phyloP scores from a whole-genome alignment of 306 rosid species.

The Alnus rubra region DNA sequence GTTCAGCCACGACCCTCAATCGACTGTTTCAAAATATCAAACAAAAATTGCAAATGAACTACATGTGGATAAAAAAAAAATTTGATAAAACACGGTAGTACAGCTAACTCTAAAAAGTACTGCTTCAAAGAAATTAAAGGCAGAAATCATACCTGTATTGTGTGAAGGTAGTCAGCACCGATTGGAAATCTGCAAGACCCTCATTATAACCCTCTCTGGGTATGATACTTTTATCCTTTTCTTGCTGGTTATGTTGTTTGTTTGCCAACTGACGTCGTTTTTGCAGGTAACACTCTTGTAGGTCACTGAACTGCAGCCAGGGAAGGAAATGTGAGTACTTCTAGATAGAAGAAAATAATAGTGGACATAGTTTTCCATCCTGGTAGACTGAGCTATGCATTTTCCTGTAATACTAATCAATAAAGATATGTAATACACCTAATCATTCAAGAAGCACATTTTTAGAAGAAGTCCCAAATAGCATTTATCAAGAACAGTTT shows the following conservation, averaged over 20 bases:
- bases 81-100: not conserved
- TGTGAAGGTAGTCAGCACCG: constrained; percentile 85
- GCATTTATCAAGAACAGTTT: constrained; percentile 11
- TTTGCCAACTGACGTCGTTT: constrained; percentile 72
- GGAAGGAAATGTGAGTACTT: constrained; percentile 27
- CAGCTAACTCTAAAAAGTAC: not conserved
- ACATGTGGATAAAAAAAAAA: not conserved
- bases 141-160: constrained; percentile 68
- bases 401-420: not conserved
- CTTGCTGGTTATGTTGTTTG: constrained; percentile 59
- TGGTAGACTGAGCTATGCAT: not conserved
- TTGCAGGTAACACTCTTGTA: constrained; percentile 97
- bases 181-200: constrained; percentile 92
- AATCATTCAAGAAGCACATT: constrained; percentile 1
- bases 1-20: constrained; percentile 92
- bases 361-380: constrained; percentile 10
- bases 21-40: constrained; percentile 60
- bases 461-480: not conserved
- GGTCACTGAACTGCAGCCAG: constrained; percentile 74
- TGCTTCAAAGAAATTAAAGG: constrained; percentile 11
- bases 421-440: not conserved
- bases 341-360: constrained; percentile 14
- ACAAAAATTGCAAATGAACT: constrained; percentile 13
- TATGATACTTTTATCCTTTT: constrained; percentile 53
- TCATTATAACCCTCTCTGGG: constrained; percentile 73